These are phyloP conservation scores for Acer yangbiense DNA, from an alignment of 345 rosid species.

Conservation along the genomic window DNA sequence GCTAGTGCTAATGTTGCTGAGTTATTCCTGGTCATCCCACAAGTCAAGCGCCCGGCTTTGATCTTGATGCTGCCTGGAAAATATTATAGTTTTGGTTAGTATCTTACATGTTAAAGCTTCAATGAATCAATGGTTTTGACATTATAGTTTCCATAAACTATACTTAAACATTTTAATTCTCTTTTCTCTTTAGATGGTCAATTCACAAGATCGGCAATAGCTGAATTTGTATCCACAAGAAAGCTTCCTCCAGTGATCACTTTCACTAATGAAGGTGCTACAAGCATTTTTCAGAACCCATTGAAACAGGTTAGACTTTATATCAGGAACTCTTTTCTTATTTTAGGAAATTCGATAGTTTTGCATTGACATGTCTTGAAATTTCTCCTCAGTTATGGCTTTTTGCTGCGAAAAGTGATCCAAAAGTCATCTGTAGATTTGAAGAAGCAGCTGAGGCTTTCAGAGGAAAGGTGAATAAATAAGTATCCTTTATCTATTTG, in stretches of 20 bases:
- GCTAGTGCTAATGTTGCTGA: background rate
- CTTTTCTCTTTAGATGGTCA: conserved; percentile 13
- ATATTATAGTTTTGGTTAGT: conserved; percentile 5
- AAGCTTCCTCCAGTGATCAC: background rate
- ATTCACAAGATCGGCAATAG: conserved; percentile 12
- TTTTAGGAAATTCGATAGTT: background rate
- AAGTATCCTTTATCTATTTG: background rate
- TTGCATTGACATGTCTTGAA: background rate
- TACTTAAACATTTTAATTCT: background rate
- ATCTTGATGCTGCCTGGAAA: conserved; percentile 4
- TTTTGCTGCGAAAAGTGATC: background rate
- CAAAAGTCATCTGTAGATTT: background rate
- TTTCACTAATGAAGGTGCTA: background rate
- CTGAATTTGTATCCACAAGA: conserved; percentile 8
- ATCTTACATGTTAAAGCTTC: background rate
- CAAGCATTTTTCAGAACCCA: conserved; percentile 7
- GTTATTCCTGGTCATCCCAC: background rate
- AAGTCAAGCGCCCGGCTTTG: conserved; percentile 19
- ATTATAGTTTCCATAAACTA: background rate
- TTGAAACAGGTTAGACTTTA: conserved; percentile 18
- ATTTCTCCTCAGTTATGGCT: conserved; percentile 15
- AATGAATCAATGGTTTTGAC: background rate
- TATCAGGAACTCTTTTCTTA: background rate
- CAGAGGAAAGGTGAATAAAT: conserved; percentile 12
- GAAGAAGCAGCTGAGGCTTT: conserved; percentile 17